Evolutionary conservation across 768 basidiomycete species (phyloP).

Genomic region (Leccinum barrowsii): DNA sequence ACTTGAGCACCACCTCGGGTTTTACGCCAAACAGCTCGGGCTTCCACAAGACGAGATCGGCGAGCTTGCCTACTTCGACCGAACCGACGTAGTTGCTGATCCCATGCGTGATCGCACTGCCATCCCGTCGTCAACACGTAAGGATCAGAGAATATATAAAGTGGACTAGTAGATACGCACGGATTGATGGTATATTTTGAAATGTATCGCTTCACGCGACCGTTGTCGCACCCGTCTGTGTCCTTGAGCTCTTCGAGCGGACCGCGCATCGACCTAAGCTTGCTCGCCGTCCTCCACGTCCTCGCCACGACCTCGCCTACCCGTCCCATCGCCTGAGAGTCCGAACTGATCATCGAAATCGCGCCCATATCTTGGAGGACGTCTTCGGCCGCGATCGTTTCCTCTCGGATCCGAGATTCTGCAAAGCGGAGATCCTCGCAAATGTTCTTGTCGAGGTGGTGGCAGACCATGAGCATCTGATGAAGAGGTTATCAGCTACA

Average conservation of each 20-base stretch:
- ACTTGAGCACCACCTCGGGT: conserved; percentile 93
- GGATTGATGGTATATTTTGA: conserved; percentile 98
- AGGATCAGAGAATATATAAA: background rate
- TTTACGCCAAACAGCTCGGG: conserved; percentile 90
- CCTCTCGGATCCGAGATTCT: conserved; percentile 93
- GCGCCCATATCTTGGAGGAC: conserved; percentile 90
- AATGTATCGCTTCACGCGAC: conserved; percentile 89
- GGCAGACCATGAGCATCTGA: conserved; percentile 99
- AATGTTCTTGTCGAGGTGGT: conserved; percentile 89
- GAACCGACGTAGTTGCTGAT: conserved; percentile 86
- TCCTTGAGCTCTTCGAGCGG: conserved; percentile 62
- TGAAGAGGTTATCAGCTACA: conserved; percentile 1
- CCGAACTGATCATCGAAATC: conserved; percentile 95
- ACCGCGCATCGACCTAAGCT: conserved; percentile 80
- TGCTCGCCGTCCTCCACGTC: conserved; percentile 97
- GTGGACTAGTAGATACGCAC: conserved; percentile 42
- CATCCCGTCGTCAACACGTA: background rate
- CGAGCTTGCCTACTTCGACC: conserved; percentile 75
- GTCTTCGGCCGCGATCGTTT: conserved; percentile 97
- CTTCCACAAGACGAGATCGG: conserved; percentile 95
- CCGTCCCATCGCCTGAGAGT: conserved; percentile 97
- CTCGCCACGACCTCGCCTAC: conserved; percentile 91
- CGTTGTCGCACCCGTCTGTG: conserved; percentile 56
- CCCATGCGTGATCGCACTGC: conserved; percentile 87
- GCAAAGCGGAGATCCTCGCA: conserved; percentile 94